Evolutionary conservation across 192 early-diverging fungal species (phyloP).

Genomic region (Jimgerdemannia flammicorona): DNA sequence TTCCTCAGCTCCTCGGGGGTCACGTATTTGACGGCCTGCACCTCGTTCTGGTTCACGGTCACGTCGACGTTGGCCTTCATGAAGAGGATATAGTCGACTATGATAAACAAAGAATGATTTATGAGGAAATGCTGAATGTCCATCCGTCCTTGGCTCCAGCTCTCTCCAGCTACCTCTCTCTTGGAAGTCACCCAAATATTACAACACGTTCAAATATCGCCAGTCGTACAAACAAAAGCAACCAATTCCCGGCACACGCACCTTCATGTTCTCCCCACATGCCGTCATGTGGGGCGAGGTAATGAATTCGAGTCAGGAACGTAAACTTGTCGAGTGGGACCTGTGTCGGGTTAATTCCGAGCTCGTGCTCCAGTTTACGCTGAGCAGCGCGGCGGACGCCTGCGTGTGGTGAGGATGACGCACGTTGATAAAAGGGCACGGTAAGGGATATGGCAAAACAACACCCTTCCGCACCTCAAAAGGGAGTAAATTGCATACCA

Average conservation of each 20-base stretch:
- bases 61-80: conserved; percentile 71
- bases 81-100: conserved; percentile 95
- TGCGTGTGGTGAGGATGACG: conserved; percentile 3
- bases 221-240: conserved; percentile 32
- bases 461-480: no score
- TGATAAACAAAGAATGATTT: neutral
- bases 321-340: conserved; percentile 81
- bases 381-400: conserved; percentile 88
- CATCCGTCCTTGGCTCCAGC: neutral
- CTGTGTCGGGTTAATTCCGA: conserved; percentile 79
- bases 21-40: conserved; percentile 78
- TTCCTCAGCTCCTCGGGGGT: conserved; percentile 75
- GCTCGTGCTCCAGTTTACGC: conserved; percentile 93
- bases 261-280: conserved; percentile 98
- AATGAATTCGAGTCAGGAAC: conserved; percentile 95
- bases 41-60: conserved; percentile 86
- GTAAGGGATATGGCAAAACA: no score
- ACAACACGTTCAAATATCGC: no score
- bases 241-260: no score
- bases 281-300: conserved; percentile 86
- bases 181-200: neutral
- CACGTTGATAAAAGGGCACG: no score
- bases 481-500: conserved; percentile 24
- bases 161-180: conserved; percentile 15
- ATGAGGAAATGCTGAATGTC: neutral